phyloP scores from a whole-genome alignment of 768 basidiomycete species.

The Trametes villosa region DNA sequence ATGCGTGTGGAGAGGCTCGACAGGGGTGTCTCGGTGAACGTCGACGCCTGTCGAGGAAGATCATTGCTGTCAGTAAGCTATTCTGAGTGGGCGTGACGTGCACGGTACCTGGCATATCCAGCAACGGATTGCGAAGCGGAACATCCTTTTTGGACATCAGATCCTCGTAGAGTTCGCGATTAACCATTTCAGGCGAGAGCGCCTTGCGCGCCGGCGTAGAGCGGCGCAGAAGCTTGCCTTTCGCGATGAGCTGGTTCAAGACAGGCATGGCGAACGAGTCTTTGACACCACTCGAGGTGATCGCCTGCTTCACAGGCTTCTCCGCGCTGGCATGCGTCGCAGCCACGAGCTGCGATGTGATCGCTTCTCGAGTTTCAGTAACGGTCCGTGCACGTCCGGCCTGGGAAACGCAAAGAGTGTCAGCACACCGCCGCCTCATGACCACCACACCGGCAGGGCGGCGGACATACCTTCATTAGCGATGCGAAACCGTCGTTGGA shows the following conservation, averaged over 20 bases:
- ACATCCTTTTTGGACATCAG: not conserved
- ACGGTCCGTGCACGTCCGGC: constrained; percentile 6
- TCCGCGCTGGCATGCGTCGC: constrained; percentile 15
- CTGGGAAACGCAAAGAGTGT: too few species aligned
- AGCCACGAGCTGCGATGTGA: constrained; percentile 6
- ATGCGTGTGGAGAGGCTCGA: constrained; percentile 1
- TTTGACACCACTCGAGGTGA: constrained; percentile 14
- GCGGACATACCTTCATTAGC: not conserved
- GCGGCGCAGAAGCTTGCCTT: constrained; percentile 13
- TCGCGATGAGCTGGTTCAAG: constrained; percentile 10
- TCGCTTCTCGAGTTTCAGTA: constrained; percentile 13
- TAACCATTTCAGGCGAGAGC: not conserved
- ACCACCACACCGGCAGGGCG: too few species aligned
- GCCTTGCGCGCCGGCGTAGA: not conserved
- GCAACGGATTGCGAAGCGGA: constrained; percentile 4
- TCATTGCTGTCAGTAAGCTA: not conserved
- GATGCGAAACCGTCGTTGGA: not conserved
- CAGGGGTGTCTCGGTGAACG: constrained; percentile 2
- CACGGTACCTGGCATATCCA: not conserved
- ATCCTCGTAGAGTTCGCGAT: not conserved
- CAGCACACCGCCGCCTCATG: too few species aligned
- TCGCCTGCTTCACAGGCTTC: constrained; percentile 9
- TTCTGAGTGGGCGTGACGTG: too few species aligned
- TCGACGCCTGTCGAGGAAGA: too few species aligned
- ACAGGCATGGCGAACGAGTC: constrained; percentile 18